Percentiles rank a stretch among this genome's conserved stretches.
These are phyloP conservation scores for Hymenoscyphus occultus DNA, from an alignment of 2,329 filamentous ascomycete species.

Conservation along the genomic window DNA sequence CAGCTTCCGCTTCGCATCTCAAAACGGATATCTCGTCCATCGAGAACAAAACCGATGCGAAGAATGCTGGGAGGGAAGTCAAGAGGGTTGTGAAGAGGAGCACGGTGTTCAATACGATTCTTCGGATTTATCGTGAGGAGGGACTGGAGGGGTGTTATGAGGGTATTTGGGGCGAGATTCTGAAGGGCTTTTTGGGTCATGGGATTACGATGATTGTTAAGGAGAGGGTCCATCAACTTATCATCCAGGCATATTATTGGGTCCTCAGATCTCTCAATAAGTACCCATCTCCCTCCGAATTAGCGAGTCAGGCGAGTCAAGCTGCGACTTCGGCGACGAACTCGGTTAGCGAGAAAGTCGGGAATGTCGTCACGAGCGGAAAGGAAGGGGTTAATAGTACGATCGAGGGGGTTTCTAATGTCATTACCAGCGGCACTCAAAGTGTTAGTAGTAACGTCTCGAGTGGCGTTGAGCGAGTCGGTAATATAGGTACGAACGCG, in stretches of 20 bases:
- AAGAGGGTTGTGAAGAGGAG: slow-evolving; percentile 33
- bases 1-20: slow-evolving; percentile 33
- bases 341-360: slow-evolving; percentile 3
- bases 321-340: slow-evolving; percentile 8
- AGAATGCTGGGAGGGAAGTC: slow-evolving; percentile 25
- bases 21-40: slow-evolving; percentile 32
- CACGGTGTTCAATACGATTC: slow-evolving; percentile 63
- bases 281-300: slow-evolving; percentile 43
- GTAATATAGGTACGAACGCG: slow-evolving; percentile 17
- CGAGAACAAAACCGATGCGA: slow-evolving; percentile 34
- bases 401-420: neutral
- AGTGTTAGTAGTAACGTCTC: neutral
- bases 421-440: neutral
- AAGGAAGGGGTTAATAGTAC: neutral
- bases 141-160: slow-evolving; percentile 70
- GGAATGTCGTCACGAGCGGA: neutral
- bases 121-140: slow-evolving; percentile 58
- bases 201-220: slow-evolving; percentile 87
- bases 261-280: slow-evolving; percentile 48
- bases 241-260: slow-evolving; percentile 70
- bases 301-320: slow-evolving; percentile 35
- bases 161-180: slow-evolving; percentile 70
- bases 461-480: neutral
- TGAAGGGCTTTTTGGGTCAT: slow-evolving; percentile 82
- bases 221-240: slow-evolving; percentile 67